Evolutionary conservation across 768 basidiomycete species (phyloP).

Genomic region (Trichaptum fuscoviolaceum): DNA sequence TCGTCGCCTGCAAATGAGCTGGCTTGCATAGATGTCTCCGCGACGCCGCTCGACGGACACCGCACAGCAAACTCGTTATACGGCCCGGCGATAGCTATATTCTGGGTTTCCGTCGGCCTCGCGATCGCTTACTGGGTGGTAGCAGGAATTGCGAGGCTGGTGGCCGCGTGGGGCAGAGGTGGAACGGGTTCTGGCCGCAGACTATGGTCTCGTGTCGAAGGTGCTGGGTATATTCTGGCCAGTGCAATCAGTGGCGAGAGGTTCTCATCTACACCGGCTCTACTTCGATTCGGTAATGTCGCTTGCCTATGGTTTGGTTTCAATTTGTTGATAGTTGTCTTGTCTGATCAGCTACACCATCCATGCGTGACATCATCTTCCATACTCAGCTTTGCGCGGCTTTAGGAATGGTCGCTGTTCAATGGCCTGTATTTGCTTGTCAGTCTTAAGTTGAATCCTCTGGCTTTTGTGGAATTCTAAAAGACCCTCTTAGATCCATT

Average conservation of each 20-base stretch:
- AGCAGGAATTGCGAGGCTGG: constrained; percentile 74
- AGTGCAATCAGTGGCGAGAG: constrained; percentile 93
- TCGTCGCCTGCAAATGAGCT: constrained; percentile 61
- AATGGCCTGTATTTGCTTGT: constrained; percentile 94
- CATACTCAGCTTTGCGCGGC: constrained; percentile 91
- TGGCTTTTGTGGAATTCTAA: constrained; percentile 4
- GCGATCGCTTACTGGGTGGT: constrained; percentile 78
- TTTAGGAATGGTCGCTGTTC: constrained; percentile 88
- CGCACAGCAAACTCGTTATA: constrained; percentile 41
- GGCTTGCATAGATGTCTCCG: constrained; percentile 71
- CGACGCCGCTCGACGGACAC: constrained; percentile 56
- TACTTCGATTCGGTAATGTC: constrained; percentile 80
- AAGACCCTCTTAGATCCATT: constrained; percentile 64
- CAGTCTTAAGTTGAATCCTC: constrained; percentile 25
- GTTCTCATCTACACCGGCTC: constrained; percentile 75
- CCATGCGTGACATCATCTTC: constrained; percentile 85
- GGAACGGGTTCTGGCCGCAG: constrained; percentile 47
- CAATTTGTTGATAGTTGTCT: constrained; percentile 16
- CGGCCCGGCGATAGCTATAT: constrained; percentile 59
- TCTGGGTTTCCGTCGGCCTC: constrained; percentile 70
- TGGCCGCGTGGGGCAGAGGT: constrained; percentile 82
- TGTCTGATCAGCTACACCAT: constrained; percentile 68
- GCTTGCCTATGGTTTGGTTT: constrained; percentile 7
- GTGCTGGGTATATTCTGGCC: constrained; percentile 82
- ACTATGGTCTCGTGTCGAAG: constrained; percentile 69